Conservation (phyloP, 2,329 filamentous ascomycete species). For the Simplicillium aogashimaense region DNA sequence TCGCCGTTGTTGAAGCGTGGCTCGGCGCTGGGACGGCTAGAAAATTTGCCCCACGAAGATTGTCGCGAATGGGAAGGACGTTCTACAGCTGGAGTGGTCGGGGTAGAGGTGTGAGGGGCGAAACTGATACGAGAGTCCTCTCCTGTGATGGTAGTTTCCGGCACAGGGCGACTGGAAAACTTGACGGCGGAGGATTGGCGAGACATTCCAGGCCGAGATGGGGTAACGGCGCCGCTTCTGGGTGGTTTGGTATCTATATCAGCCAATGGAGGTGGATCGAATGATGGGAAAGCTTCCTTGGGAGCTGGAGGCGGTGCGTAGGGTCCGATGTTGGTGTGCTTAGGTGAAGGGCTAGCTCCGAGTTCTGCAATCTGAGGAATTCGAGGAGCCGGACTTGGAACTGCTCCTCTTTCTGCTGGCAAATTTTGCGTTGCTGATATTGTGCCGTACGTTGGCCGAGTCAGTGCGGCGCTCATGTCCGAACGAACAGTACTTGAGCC, state of each 20-base stretch:
- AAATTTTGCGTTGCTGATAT: constrained; percentile 1
- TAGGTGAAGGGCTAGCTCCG: background rate
- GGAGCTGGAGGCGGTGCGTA: background rate
- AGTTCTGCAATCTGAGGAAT: constrained; percentile 4
- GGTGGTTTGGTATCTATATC: background rate
- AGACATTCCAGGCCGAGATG: constrained; percentile 35
- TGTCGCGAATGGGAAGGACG: constrained; percentile 28
- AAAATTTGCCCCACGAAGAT: constrained; percentile 47
- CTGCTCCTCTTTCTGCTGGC: background rate
- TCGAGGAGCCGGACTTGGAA: background rate
- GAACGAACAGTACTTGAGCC: background rate
- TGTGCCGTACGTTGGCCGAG: constrained; percentile 3
- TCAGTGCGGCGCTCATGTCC: background rate
- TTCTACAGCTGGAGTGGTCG: constrained; percentile 18
- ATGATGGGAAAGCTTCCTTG: constrained; percentile 13
- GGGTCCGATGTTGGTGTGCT: background rate
- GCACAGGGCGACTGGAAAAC: constrained; percentile 66
- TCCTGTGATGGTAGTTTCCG: constrained; percentile 55
- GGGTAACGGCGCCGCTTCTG: constrained; percentile 6
- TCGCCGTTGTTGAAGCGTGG: constrained; percentile 44
- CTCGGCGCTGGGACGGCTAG: constrained; percentile 52
- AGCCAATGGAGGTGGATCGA: constrained; percentile 9
- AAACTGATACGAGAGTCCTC: constrained; percentile 64
- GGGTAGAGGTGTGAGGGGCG: constrained; percentile 23
- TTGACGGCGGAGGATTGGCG: constrained; percentile 44